Evolutionary conservation across 305 asterid genomes (phyloP), one percentile per base, ranked within the genome.

Genomic region (Fraxinus ornus): DNA sequence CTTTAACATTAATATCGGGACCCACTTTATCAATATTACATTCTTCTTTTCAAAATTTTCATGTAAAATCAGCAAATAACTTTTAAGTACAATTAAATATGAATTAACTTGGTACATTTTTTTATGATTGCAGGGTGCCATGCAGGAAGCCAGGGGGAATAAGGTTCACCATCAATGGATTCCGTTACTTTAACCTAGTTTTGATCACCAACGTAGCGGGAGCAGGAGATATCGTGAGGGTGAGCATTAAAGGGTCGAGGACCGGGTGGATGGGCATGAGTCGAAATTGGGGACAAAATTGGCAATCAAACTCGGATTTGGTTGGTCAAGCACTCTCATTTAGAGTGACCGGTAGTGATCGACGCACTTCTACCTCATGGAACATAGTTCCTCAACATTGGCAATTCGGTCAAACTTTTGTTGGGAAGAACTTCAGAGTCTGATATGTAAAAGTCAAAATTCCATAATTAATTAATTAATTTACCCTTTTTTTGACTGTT

Each of bases 261-360:
- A 94, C 91, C 0, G 87, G 86, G 1, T 94, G 98, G 98, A 88
- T 92, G 68, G 64, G 30, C 41, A 78, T 94, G 97, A 92, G 95
- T 81, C 84, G 97, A 0, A 94, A 94, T 85, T 94, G 98, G 98
- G 98, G 98, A 1, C 98, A 94, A 44, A 94, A 94, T 26, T 94
- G 97, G 97, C 94, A 94, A 83, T 85, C 97, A 0, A 93, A 85
- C 80, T 78, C 89, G 0, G 81, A 77, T 44, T 79, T 94, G 78
- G 86, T 71, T 7, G 98, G 97, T 39, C 98, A 94, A 87, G 37
- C 92, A n/a, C 90, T 94, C 60, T 93, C 98, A 7, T 92, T 94
- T 83, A 84, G 97, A 49, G 94, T 94, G 30, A 76, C 83, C 1
- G 89, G 85, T 75, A 89, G 97, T 44, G 98, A 94, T 85, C 79